A percentile compares a stretch with the other conserved stretches of the same genome.
phyloP scores from a whole-genome alignment of 1,284 basidiomycete genomes.

The Acaromyces ingoldii region DNA sequence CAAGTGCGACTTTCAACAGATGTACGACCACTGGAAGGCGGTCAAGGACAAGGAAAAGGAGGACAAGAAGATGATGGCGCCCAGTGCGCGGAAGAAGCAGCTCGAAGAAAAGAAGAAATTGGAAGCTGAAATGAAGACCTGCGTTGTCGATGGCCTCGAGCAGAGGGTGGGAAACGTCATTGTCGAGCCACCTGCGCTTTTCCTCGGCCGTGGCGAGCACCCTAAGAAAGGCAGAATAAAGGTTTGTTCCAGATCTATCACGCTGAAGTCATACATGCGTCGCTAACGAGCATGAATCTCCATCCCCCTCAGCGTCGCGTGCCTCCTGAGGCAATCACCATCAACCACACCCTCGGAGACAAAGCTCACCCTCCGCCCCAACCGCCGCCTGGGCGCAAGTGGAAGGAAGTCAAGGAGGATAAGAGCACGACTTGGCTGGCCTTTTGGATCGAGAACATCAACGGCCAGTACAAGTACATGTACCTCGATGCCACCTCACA shows the following conservation, averaged over 20 bases:
- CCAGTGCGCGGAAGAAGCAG: conserved; percentile 55
- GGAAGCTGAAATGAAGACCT: conserved; percentile 79
- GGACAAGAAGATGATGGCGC: conserved; percentile 80
- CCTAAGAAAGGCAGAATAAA: conserved; percentile 95
- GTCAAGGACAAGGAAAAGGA: conserved; percentile 73
- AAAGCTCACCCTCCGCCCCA: conserved; percentile 35
- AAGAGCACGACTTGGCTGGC: conserved; percentile 51
- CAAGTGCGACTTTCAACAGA: conserved; percentile 87
- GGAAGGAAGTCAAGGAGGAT: conserved; percentile 46
- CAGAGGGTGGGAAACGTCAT: conserved; percentile 98
- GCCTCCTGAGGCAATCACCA: conserved; percentile 46
- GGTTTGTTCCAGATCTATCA: conserved; percentile 56
- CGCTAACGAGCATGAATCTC: neutral
- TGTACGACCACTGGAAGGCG: conserved; percentile 74
- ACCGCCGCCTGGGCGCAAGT: conserved; percentile 44
- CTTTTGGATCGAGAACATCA: conserved; percentile 50
- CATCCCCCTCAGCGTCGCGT: conserved; percentile 10
- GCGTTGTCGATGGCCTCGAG: conserved; percentile 85
- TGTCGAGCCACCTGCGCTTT: conserved; percentile 93
- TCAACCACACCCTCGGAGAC: conserved; percentile 46
- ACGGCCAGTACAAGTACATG: conserved; percentile 48
- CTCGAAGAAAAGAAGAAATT: conserved; percentile 78
- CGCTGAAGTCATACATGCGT: neutral
- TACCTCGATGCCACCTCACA: conserved; percentile 47
- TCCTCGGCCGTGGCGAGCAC: conserved; percentile 95